Evolutionary conservation across 2,329 filamentous ascomycete species (phyloP).

Genomic region (Talaromyces sp.): DNA sequence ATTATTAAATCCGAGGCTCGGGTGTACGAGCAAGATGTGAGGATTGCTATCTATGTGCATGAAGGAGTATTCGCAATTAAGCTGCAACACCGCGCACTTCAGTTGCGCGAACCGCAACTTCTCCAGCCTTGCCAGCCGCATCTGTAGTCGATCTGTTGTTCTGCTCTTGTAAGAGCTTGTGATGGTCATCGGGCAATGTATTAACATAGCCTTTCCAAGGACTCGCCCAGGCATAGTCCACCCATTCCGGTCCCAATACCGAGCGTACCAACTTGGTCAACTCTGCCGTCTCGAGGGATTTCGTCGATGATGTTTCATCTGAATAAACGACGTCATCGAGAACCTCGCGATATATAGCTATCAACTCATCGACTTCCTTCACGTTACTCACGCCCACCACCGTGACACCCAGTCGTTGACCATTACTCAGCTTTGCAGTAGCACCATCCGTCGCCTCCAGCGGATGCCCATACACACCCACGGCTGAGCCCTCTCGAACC

Average conservation of each 20-base stretch:
- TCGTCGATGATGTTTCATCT: conserved; percentile 17
- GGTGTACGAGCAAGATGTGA: neutral
- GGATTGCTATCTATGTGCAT: neutral
- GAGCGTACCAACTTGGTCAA: conserved; percentile 38
- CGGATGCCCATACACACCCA: conserved; percentile 49
- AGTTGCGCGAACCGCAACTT: neutral
- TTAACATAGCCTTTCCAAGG: conserved; percentile 44
- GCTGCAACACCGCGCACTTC: neutral
- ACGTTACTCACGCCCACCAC: conserved; percentile 63
- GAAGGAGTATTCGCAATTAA: neutral
- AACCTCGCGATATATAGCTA: conserved; percentile 55
- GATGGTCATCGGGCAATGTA: conserved; percentile 28
- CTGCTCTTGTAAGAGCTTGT: conserved; percentile 6
- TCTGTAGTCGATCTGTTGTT: neutral
- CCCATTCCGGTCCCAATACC: conserved; percentile 41
- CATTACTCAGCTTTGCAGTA: conserved; percentile 45
- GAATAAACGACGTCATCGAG: conserved; percentile 46
- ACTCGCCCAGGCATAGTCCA: conserved; percentile 46
- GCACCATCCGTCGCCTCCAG: conserved; percentile 40
- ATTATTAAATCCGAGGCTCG: neutral
- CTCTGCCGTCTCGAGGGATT: conserved; percentile 27
- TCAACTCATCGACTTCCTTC: conserved; percentile 59
- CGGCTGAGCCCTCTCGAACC: conserved; percentile 49
- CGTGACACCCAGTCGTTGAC: conserved; percentile 55
- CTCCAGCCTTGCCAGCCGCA: neutral